Evolutionary conservation across 169 alveolate genomes (phyloP).

Genomic region (Cryptosporidium parvum): DNA sequence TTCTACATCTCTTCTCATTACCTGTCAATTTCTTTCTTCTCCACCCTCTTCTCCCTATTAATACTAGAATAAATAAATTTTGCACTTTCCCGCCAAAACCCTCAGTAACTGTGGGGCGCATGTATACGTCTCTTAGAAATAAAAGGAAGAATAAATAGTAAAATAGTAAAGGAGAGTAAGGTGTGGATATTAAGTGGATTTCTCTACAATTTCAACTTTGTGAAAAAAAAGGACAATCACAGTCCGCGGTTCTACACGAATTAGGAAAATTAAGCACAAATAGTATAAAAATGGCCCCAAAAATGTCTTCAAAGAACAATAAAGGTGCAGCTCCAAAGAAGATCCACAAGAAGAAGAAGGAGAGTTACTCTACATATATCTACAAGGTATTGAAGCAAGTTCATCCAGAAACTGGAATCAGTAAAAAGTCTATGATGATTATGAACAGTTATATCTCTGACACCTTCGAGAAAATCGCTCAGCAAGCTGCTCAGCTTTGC

Average conservation of each 20-base stretch:
- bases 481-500: constrained; percentile 95
- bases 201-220: constrained; percentile 24
- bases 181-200: constrained; percentile 77
- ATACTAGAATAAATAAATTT: no score
- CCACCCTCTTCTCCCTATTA: neutral
- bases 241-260: constrained; percentile 77
- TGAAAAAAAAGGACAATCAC: constrained; percentile 41
- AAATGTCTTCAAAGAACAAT: constrained; percentile 45
- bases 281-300: constrained; percentile 73
- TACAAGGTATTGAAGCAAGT: constrained; percentile 95
- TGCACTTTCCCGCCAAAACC: neutral
- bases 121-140: constrained; percentile 51
- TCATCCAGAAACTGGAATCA: constrained; percentile 97
- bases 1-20: neutral
- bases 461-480: constrained; percentile 95
- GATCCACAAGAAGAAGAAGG: constrained; percentile 77
- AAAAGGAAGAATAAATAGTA: constrained; percentile 15
- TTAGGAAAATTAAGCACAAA: constrained; percentile 20
- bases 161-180: neutral
- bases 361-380: constrained; percentile 86
- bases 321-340: constrained; percentile 70
- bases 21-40: neutral
- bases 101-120: constrained; percentile 37
- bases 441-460: constrained; percentile 96
- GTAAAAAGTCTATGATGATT: constrained; percentile 96